Base-by-base conservation (phyloP, 441 rosid genomes). In the Codiaeum variegatum region DNA sequence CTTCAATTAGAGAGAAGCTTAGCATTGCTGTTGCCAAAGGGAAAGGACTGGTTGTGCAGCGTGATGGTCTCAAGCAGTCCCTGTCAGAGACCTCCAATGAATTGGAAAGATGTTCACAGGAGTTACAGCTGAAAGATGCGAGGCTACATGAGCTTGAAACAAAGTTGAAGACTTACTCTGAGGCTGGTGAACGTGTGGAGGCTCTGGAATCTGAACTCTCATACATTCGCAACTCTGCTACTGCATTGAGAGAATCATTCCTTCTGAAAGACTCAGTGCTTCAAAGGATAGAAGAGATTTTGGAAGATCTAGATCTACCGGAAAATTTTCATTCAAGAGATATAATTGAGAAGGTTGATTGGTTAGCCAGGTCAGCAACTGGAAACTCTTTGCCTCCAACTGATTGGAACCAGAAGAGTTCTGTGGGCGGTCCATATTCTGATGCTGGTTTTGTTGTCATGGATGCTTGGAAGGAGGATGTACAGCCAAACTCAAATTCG, bases 171-270 rank as follows among this genome's bases (percentile, higher is more conserved):
- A 74, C 86, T 38, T 90, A 87, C 80, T 83, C 88, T 28, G 99
- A 96, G 90, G 97, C 97, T 40, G 97, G 97, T 75, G 99, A 92
- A 81, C 98, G 91, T 52, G 94, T 85, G 80, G 98, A 92, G 83
- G 96, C 99, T 81, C 80, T 94, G 81, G 98, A 96, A 80, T 91
- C 99, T 72, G 98, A 96, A 79, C 99, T 96, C 75, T 89, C 99
- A 40, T 96, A 94, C 83, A 96, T 96, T 84, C 98, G 98, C 76
- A 91, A 92, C 81, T 94, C 99, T 69, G 98, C 99, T 80, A 89
- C 96, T 75, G 91, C 98, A 66, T 79, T 96, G 73, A 89, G 99
- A 80, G 99, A 96, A 83, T 96, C 98, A 26, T 96, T 96, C 79
- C 98, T 96, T 80, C 94, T 88, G 67, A 96, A 96, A 85, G 99